These are phyloP conservation scores for Globisporangium spiculum DNA, from an alignment of 352 stramenopile genomes.

Conservation along the genomic window DNA sequence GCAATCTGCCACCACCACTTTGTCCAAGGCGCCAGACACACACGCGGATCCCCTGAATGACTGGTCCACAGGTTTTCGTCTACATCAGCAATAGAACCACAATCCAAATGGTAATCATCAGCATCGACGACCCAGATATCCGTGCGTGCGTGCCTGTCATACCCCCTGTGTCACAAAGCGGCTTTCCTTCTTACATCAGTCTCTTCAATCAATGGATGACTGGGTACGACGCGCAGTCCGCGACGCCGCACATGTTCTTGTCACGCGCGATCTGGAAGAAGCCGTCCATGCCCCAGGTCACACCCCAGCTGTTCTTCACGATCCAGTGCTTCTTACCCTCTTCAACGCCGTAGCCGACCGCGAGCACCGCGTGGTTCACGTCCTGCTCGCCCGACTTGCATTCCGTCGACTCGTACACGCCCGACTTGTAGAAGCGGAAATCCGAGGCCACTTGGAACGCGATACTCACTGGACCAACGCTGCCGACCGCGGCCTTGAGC, in stretches of 20 bases:
- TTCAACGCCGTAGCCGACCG: constrained; percentile 95
- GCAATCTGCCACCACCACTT: background rate
- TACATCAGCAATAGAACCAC: background rate
- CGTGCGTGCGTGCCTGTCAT: background rate
- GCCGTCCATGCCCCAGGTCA: constrained; percentile 91
- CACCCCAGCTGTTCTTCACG: constrained; percentile 97
- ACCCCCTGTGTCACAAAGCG: background rate
- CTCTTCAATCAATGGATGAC: constrained; percentile 26
- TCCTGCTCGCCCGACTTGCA: constrained; percentile 80
- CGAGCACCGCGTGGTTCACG: constrained; percentile 93
- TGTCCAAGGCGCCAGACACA: background rate
- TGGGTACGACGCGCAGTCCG: constrained; percentile 86
- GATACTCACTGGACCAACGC: constrained; percentile 70
- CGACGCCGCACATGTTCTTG: constrained; percentile 87
- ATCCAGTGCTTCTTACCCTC: constrained; percentile 92
- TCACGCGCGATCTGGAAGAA: constrained; percentile 95
- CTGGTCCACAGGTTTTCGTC: background rate
- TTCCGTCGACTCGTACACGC: constrained; percentile 84
- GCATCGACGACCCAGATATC: background rate
- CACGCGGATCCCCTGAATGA: background rate
- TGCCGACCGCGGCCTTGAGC: constrained; percentile 65
- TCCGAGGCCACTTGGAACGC: constrained; percentile 88
- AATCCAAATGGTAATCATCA: background rate
- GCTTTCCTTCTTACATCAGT: background rate
- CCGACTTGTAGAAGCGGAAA: constrained; percentile 88